Base-by-base conservation (phyloP, 2,329 filamentous ascomycete genomes). In the Pestalotiopsis sp. region DNA sequence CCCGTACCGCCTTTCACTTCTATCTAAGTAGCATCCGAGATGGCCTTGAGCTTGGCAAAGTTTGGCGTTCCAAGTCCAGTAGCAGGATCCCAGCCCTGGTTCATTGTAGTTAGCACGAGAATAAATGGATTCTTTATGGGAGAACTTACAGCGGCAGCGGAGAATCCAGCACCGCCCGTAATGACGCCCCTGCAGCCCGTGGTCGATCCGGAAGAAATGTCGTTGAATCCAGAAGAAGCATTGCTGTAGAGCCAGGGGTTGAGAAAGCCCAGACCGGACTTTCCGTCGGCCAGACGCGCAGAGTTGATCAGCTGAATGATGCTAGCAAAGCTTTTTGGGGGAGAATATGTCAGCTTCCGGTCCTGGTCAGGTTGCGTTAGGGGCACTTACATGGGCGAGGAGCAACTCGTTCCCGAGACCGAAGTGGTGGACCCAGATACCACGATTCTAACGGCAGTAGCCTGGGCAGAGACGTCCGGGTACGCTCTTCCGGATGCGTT, bases 241-340 rank as follows among this genome's bases (percentile, higher is more conserved):
- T 75, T 72, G 52, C 72, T 39, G 69, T 76, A 75, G 31, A 88
- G 75, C 56, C 76, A 71, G 36, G 82, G 81, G 71, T 89, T 90
- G 45, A 89, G 76, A 79, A 85, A 90, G 0, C 88, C 88, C 9
- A 89, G 75, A 1, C 82, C 77, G 5, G 77, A 74, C 80, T 85
- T 87, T 3, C 85, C 85, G 2, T 76, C 77, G 2, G 83, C 78
- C 61, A 88, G 74, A n/a, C 86, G 77, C 66, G 81, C 83, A 68
- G 88, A 87, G 69, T 89, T 88, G 67, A 88, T 80, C 4, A 88
- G 77, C 3, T 86, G 84, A 62, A 90, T 77, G 75, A 90, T 82
- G 27, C 85, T 79, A 4, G 86, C 87, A 23, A 90, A 77, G 0
- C 31, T 36, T 36, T 36, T 31, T 31, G 27, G 27, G 27, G 27